phyloP scores from a whole-genome alignment of 352 stramenopile species.

The Thalassiosira allenii region DNA sequence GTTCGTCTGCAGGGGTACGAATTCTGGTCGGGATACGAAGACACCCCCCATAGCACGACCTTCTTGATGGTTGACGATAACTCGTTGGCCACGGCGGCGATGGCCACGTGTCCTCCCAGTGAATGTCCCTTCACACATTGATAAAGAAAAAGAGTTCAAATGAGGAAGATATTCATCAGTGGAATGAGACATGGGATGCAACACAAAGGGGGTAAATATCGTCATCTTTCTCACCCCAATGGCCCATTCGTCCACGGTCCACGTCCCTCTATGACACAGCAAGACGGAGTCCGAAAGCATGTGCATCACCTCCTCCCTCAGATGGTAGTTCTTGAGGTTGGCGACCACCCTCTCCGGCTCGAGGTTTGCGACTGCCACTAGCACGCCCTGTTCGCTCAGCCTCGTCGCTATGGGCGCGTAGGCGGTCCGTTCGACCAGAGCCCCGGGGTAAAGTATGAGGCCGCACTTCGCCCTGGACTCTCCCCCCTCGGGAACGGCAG shows the following conservation, averaged over 20 bases:
- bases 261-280: conserved; percentile 7
- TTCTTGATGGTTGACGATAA: conserved; percentile 53
- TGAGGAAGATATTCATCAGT: too few species aligned
- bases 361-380: conserved; percentile 53
- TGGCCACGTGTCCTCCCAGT: conserved; percentile 40
- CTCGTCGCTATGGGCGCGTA: conserved; percentile 62
- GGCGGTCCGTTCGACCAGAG: conserved; percentile 60
- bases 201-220: too few species aligned
- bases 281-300: conserved; percentile 48
- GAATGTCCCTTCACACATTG: too few species aligned
- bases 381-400: conserved; percentile 56
- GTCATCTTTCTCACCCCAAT: too few species aligned
- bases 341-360: conserved; percentile 28
- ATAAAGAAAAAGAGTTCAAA: too few species aligned
- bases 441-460: conserved; percentile 62
- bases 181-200: too few species aligned
- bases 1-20: conserved; percentile 23
- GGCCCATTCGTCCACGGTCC: conserved; percentile 58
- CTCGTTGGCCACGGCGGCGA: conserved; percentile 36
- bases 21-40: conserved; percentile 32
- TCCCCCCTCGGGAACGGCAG: conserved; percentile 1
- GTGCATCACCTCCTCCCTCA: conserved; percentile 45
- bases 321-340: conserved; percentile 37
- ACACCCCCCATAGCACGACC: conserved; percentile 56
- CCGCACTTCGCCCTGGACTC: conserved; percentile 27